Percentiles rank a stretch among this genome's conserved stretches.
phyloP scores from a whole-genome alignment of 208 protist genomes.

The Crithidia brevicula region DNA sequence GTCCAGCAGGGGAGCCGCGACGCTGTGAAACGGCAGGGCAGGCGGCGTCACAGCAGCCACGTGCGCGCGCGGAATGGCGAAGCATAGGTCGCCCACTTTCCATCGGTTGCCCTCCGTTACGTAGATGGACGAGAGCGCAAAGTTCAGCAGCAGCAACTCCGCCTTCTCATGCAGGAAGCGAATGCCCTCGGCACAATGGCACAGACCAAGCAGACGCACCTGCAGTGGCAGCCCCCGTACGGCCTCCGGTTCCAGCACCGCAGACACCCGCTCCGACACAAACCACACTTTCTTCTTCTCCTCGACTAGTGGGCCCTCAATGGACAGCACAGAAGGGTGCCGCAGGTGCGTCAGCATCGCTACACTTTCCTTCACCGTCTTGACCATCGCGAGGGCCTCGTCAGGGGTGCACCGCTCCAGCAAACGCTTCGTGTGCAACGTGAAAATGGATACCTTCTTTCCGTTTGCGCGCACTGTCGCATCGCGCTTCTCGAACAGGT shows the following conservation, averaged over 20 bases:
- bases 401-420: slow-evolving; percentile 29
- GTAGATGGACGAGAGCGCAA: slow-evolving; percentile 50
- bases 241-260: slow-evolving; percentile 28
- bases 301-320: slow-evolving; percentile 48
- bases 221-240: slow-evolving; percentile 37
- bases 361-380: slow-evolving; percentile 36
- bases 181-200: slow-evolving; percentile 46
- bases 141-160: slow-evolving; percentile 56
- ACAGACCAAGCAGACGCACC: slow-evolving; percentile 48
- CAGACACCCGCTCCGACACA: slow-evolving; percentile 54
- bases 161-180: slow-evolving; percentile 59
- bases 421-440: slow-evolving; percentile 37
- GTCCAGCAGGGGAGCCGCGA: slow-evolving; percentile 54
- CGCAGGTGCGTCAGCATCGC: slow-evolving; percentile 42
- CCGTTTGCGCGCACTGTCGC: slow-evolving; percentile 41
- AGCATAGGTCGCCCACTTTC: slow-evolving; percentile 60
- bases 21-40: slow-evolving; percentile 26
- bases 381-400: slow-evolving; percentile 33
- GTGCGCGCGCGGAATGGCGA: slow-evolving; percentile 31
- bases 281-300: slow-evolving; percentile 46
- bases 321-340: slow-evolving; percentile 46
- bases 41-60: slow-evolving; percentile 6
- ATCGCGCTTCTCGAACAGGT: slow-evolving; percentile 46
- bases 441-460: slow-evolving; percentile 54
- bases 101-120: slow-evolving; percentile 48